A percentile compares a stretch with the other conserved stretches of the same genome.
phyloP scores from a whole-genome alignment of 2,329 filamentous ascomycete genomes.

The Bipolaris cookei region DNA sequence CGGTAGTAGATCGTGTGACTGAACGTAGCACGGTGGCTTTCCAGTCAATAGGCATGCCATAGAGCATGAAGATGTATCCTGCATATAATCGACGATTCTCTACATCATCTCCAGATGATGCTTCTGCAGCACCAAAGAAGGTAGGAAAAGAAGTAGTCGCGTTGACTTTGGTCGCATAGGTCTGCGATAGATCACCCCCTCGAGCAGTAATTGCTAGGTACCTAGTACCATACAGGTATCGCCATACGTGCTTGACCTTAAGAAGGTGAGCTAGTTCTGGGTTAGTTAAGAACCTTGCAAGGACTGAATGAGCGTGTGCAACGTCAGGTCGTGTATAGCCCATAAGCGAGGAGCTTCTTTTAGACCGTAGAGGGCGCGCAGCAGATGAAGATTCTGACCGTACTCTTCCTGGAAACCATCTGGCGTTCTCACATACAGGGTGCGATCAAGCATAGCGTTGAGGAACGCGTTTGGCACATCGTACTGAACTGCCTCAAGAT shows the following conservation, averaged over 20 bases:
- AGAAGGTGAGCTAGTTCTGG: conserved; percentile 24
- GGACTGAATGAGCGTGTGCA: conserved; percentile 18
- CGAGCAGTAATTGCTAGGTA: too few species aligned
- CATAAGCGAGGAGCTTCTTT: background rate
- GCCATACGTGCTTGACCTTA: conserved; percentile 11
- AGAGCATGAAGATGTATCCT: background rate
- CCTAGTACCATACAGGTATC: conserved; percentile 19
- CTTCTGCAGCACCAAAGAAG: conserved; percentile 24
- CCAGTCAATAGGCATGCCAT: background rate
- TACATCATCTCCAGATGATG: conserved; percentile 25
- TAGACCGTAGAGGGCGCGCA: background rate
- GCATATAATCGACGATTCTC: conserved; percentile 16
- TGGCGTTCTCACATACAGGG: background rate
- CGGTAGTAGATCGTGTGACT: background rate
- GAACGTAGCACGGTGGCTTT: background rate
- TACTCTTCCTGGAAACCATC: conserved; percentile 1
- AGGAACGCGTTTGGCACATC: background rate
- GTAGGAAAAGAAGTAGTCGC: too few species aligned
- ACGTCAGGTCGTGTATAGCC: conserved; percentile 26
- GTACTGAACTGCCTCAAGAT: background rate
- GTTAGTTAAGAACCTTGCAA: conserved; percentile 26
- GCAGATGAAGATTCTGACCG: background rate
- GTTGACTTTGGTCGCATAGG: conserved; percentile 12
- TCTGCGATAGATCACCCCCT: too few species aligned
- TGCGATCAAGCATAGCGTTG: background rate